Evolutionary conservation across 495 filamentous ascomycete species (phyloP).

Genomic region (Xylaria sp.): DNA sequence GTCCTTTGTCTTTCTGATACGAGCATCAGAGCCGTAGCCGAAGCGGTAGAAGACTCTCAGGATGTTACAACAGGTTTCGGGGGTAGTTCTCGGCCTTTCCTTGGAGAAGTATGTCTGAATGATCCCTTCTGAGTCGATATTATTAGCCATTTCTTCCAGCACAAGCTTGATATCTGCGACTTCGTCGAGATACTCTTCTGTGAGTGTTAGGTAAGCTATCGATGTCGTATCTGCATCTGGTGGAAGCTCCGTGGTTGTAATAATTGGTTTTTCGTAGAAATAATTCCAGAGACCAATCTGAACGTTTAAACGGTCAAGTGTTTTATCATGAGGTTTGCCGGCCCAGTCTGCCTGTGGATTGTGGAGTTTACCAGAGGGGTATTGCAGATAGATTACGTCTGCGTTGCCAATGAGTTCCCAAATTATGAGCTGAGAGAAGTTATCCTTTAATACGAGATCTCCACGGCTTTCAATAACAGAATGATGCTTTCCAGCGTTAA

Average conservation of each 20-base stretch:
- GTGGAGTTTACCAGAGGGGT: constrained; percentile 29
- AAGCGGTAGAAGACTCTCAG: constrained; percentile 35
- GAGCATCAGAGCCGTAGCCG: constrained; percentile 23
- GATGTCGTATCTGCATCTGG: constrained; percentile 36
- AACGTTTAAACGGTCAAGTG: neutral
- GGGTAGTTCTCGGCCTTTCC: constrained; percentile 25
- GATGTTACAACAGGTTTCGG: constrained; percentile 34
- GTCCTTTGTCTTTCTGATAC: constrained; percentile 20
- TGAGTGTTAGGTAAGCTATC: constrained; percentile 36
- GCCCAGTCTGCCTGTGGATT: neutral
- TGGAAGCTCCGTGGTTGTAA: constrained; percentile 28
- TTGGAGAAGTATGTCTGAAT: constrained; percentile 33
- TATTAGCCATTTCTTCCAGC: constrained; percentile 27
- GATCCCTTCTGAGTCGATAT: constrained; percentile 31
- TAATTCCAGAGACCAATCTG: constrained; percentile 29
- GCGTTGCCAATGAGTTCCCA: constrained; percentile 33
- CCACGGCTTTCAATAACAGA: constrained; percentile 16
- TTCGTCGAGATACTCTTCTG: neutral
- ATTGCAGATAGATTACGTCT: constrained; percentile 31
- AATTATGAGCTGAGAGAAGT: constrained; percentile 36
- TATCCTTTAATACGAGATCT: constrained; percentile 29
- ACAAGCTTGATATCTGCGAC: constrained; percentile 30
- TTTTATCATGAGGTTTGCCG: too few species aligned
- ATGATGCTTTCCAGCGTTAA: constrained; percentile 26
- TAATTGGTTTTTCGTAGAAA: constrained; percentile 27